phyloP scores from a whole-genome alignment of 23 red algal species.

The Chondrus crispus region DNA sequence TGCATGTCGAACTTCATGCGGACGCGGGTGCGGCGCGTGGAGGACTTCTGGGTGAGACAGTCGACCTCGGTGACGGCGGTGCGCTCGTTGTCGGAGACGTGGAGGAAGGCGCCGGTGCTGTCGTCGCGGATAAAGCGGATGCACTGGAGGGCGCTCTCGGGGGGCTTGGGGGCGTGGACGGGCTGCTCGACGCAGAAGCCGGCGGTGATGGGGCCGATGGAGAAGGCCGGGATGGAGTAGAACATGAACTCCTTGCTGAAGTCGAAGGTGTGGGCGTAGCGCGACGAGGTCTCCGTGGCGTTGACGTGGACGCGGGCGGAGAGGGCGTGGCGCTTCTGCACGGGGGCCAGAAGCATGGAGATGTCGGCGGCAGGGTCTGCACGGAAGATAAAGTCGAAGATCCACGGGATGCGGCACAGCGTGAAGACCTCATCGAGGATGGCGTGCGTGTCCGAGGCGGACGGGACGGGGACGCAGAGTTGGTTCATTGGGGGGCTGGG shows the following conservation, averaged over 20 bases:
- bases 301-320: constrained; percentile 56
- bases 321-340: constrained; percentile 56
- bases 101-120: constrained; percentile 39
- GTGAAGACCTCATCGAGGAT: constrained; percentile 62
- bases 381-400: constrained; percentile 65
- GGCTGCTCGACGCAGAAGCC: constrained; percentile 69
- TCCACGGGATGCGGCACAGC: constrained; percentile 59
- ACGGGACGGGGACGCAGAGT: constrained; percentile 53
- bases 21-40: constrained; percentile 50
- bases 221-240: constrained; percentile 65
- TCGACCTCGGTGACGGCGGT: constrained; percentile 60
- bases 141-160: constrained; percentile 29
- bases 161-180: background rate
- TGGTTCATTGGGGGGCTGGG: constrained; percentile 36
- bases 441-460: constrained; percentile 39
- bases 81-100: constrained; percentile 43
- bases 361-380: constrained; percentile 65
- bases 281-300: constrained; percentile 54
- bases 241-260: constrained; percentile 71
- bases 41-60: constrained; percentile 47
- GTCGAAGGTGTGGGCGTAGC: constrained; percentile 60
- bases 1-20: constrained; percentile 62
- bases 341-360: constrained; percentile 61
- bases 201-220: constrained; percentile 56
- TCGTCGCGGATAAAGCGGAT: constrained; percentile 67